These are phyloP conservation scores for Arthrobotrys megalospora DNA, from an alignment of 2,329 filamentous ascomycete species.

Conservation along the genomic window DNA sequence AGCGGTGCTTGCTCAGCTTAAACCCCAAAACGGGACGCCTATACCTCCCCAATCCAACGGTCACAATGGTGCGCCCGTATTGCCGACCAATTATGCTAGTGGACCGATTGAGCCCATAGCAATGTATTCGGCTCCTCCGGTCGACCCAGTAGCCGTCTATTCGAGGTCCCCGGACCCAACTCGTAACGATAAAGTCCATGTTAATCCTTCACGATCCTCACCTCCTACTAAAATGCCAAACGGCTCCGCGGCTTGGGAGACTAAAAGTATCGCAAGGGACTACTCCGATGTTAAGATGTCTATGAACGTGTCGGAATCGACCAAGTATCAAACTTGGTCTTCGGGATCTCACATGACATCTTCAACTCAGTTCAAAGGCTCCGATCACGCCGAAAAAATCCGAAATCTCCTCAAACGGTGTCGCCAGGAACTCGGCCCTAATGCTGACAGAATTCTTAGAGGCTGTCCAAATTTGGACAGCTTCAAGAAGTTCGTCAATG, in stretches of 20 bases:
- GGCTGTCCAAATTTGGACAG: constrained; percentile 42
- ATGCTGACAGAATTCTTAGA: constrained; percentile 39
- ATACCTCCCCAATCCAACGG: neutral
- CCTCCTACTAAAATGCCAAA: neutral
- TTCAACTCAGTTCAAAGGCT: constrained; percentile 1
- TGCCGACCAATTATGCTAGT: neutral
- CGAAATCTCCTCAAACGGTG: constrained; percentile 25
- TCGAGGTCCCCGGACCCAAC: neutral
- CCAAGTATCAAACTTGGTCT: neutral
- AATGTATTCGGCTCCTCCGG: neutral
- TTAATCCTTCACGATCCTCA: neutral
- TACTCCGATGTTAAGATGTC: constrained; percentile 10
- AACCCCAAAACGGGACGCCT: neutral
- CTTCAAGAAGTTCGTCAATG: constrained; percentile 50
- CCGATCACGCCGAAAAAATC: constrained; percentile 37
- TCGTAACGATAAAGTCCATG: constrained; percentile 2
- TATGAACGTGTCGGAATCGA: neutral
- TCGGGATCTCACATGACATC: neutral
- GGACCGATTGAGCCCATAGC: neutral
- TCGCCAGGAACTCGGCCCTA: constrained; percentile 36
- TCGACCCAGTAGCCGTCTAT: neutral
- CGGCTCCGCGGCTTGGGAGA: neutral
- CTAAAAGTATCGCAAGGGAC: neutral
- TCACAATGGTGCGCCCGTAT: neutral
- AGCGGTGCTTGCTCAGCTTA: neutral